Conservation (phyloP, 345 rosid genomes). For the Mangifera indica region DNA sequence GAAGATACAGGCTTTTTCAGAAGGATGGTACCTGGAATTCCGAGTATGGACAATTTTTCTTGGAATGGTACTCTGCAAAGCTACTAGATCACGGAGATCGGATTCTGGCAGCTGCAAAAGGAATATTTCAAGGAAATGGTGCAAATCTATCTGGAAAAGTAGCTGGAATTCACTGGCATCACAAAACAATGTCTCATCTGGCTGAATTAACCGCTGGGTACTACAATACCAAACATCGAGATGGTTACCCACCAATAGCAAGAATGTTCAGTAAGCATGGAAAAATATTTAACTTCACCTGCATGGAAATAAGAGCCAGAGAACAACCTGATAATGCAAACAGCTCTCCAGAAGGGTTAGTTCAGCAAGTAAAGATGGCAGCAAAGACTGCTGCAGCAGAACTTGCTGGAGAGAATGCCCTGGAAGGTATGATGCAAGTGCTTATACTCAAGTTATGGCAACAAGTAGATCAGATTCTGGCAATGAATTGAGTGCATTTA, state of each 20-base stretch:
- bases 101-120: slow-evolving; percentile 70
- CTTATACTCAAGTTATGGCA: slow-evolving; percentile 66
- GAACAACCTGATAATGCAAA: slow-evolving; percentile 71
- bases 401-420: slow-evolving; percentile 91
- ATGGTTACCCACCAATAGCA: slow-evolving; percentile 83
- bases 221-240: slow-evolving; percentile 68
- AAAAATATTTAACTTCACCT: slow-evolving; percentile 80
- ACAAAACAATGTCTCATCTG: slow-evolving; percentile 89
- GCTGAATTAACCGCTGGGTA: slow-evolving; percentile 95
- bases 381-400: slow-evolving; percentile 56
- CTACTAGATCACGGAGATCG: slow-evolving; percentile 76
- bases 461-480: slow-evolving; percentile 77
- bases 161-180: slow-evolving; percentile 98
- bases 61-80: slow-evolving; percentile 86
- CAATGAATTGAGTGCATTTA: slow-evolving; percentile 76
- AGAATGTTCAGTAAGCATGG: slow-evolving; percentile 62
- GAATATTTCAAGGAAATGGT: slow-evolving; percentile 65
- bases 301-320: slow-evolving; percentile 91
- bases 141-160: slow-evolving; percentile 75
- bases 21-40: slow-evolving; percentile 92
- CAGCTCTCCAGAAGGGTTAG: slow-evolving; percentile 91
- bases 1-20: slow-evolving; percentile 80
- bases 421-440: slow-evolving; percentile 81
- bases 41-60: slow-evolving; percentile 81
- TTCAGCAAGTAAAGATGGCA: slow-evolving; percentile 77